Evolutionary conservation across 805 yeast genomes (phyloP).

Genomic region (Ogataea naganishii): DNA sequence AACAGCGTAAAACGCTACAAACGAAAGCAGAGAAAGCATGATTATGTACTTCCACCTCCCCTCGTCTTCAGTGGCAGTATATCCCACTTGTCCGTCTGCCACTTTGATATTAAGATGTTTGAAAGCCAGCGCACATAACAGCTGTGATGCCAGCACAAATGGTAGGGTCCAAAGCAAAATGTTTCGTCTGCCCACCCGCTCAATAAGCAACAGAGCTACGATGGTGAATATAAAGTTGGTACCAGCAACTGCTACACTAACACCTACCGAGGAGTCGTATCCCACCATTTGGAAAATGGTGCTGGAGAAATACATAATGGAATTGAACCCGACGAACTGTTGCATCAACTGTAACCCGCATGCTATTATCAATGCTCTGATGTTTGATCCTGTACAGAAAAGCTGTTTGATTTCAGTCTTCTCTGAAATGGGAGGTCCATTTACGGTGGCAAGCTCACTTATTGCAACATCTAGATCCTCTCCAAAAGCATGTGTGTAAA

Average conservation of each 20-base stretch:
- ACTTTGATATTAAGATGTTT: slow-evolving; percentile 31
- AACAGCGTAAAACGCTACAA: slow-evolving; percentile 43
- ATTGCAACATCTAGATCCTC: slow-evolving; percentile 32
- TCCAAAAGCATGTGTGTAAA: slow-evolving; percentile 29
- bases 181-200: slow-evolving; percentile 41
- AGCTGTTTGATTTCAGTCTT: slow-evolving; percentile 33
- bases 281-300: slow-evolving; percentile 48
- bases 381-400: slow-evolving; percentile 34
- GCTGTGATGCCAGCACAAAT: slow-evolving; percentile 33
- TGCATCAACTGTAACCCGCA: slow-evolving; percentile 52
- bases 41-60: slow-evolving; percentile 35
- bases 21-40: slow-evolving; percentile 37
- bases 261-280: slow-evolving; percentile 42
- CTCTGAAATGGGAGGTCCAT: slow-evolving; percentile 4
- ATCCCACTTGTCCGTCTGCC: slow-evolving; percentile 14
- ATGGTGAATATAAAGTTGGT: slow-evolving; percentile 46
- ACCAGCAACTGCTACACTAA: slow-evolving; percentile 46
- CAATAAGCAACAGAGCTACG: slow-evolving; percentile 40
- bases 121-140: slow-evolving; percentile 45
- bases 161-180: slow-evolving; percentile 39
- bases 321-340: slow-evolving; percentile 50
- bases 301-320: slow-evolving; percentile 48
- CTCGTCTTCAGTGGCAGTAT: slow-evolving; percentile 10
- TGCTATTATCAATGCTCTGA: slow-evolving; percentile 42
- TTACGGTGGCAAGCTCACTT: slow-evolving; percentile 28